These are phyloP conservation scores for Leucosporidium creatinivorum DNA, from an alignment of 768 basidiomycete genomes.

Conservation along the genomic window DNA sequence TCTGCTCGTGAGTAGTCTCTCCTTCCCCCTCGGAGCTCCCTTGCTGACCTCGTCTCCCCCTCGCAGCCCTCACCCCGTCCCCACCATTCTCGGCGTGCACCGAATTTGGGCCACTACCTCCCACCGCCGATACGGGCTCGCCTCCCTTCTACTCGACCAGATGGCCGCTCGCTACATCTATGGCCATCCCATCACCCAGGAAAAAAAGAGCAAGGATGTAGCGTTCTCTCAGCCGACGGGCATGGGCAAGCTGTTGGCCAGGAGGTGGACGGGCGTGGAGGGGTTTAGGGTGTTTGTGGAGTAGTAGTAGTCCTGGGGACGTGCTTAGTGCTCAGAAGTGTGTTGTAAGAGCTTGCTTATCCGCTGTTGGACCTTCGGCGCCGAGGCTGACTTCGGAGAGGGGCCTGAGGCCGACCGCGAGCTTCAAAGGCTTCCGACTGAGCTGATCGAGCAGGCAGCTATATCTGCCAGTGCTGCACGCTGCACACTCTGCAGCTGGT, in stretches of 20 bases:
- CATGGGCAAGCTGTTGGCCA: conserved; percentile 35
- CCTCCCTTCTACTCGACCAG: conserved; percentile 19
- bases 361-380: too few species aligned
- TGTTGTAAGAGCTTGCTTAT: too few species aligned
- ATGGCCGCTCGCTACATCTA: conserved; percentile 25
- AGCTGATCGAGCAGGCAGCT: too few species aligned
- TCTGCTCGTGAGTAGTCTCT: conserved; percentile 32
- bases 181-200: conserved; percentile 17
- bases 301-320: background rate
- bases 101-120: conserved; percentile 34
- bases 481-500: too few species aligned
- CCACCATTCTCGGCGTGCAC: conserved; percentile 33
- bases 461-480: too few species aligned
- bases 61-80: conserved; percentile 23
- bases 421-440: too few species aligned
- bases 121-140: conserved; percentile 25
- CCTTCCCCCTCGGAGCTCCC: background rate
- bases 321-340: too few species aligned
- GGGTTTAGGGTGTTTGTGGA: conserved; percentile 34
- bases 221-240: conserved; percentile 37
- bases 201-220: conserved; percentile 7
- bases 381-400: too few species aligned
- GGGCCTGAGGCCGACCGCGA: too few species aligned
- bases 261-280: conserved; percentile 28
- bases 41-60: background rate